A percentile compares a stretch with the other conserved stretches of the same genome.
Conservation (phyloP, 176 grass and related monocot species). For the Rhipidocladum racemiflorum region DNA sequence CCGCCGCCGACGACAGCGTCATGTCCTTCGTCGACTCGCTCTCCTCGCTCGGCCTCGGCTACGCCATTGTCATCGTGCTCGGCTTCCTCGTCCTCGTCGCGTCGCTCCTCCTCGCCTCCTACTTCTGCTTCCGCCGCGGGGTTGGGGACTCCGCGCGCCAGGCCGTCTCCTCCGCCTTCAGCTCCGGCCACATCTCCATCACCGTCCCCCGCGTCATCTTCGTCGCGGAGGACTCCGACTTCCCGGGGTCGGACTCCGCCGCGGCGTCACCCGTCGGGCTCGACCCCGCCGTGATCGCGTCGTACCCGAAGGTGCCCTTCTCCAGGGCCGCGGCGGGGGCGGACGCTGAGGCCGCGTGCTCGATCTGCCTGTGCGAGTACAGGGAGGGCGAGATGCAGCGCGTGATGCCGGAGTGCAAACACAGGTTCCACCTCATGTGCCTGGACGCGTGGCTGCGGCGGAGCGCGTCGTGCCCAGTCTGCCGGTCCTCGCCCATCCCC, state of each 20-base stretch:
- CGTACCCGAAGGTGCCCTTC: conserved; percentile 83
- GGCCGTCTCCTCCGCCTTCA: conserved; percentile 37
- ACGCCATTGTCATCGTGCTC: conserved; percentile 65
- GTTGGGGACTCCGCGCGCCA: not conserved
- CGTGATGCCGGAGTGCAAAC: conserved; percentile 83
- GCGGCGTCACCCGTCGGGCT: conserved; percentile 62
- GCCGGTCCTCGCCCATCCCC: conserved; percentile 81
- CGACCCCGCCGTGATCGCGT: conserved; percentile 61
- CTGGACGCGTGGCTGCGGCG: conserved; percentile 87
- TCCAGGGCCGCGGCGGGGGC: conserved; percentile 37
- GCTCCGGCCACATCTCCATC: conserved; percentile 53
- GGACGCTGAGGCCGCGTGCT: conserved; percentile 51
- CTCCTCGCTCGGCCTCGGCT: conserved; percentile 44
- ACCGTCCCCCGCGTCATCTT: conserved; percentile 81
- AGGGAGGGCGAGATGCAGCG: conserved; percentile 87
- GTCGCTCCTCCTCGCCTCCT: conserved; percentile 37
- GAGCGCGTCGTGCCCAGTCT: conserved; percentile 85
- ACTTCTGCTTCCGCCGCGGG: conserved; percentile 52
- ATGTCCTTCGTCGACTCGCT: conserved; percentile 51
- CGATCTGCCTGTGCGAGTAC: conserved; percentile 94
- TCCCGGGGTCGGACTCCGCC: conserved; percentile 40
- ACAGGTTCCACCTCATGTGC: conserved; percentile 91
- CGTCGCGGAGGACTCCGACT: conserved; percentile 72
- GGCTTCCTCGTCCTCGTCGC: conserved; percentile 61
- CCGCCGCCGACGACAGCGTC: not conserved